phyloP scores from a whole-genome alignment of 495 filamentous ascomycete species.

The Aspergillus nanangensis region DNA sequence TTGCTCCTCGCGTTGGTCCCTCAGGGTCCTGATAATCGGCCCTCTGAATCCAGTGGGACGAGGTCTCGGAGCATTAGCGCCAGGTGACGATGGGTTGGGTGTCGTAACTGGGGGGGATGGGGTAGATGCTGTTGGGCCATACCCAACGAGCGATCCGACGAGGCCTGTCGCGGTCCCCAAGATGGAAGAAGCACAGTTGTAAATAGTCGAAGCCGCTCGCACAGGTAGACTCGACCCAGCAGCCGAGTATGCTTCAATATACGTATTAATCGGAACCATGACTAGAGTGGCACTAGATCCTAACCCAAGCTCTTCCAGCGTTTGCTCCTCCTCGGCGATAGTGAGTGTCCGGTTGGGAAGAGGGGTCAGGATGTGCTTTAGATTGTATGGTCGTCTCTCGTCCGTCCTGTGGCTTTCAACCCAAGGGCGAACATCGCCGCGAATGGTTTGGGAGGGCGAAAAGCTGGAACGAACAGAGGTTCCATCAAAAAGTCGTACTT shows the following conservation, averaged over 20 bases:
- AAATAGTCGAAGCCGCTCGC: constrained; percentile 38
- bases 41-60: constrained; percentile 18
- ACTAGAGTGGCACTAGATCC: constrained; percentile 78
- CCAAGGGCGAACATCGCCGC: constrained; percentile 68
- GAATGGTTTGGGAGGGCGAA: constrained; percentile 57
- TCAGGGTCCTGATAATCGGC: constrained; percentile 51
- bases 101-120: constrained; percentile 7
- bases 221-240: constrained; percentile 36
- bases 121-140: constrained; percentile 25
- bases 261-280: constrained; percentile 63
- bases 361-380: constrained; percentile 81
- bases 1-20: constrained; percentile 46
- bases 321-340: constrained; percentile 65
- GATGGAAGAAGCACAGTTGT: constrained; percentile 37
- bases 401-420: constrained; percentile 53
- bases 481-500: constrained; percentile 83
- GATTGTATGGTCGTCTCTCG: constrained; percentile 63
- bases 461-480: constrained; percentile 71
- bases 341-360: constrained; percentile 68
- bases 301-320: constrained; percentile 62
- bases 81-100: constrained; percentile 8
- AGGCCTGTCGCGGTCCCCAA: constrained; percentile 43
- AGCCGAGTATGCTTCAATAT: constrained; percentile 55
- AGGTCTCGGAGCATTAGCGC: constrained; percentile 10
- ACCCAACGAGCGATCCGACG: constrained; percentile 54